Evolutionary conservation across 441 rosid genomes (phyloP).

Genomic region (Brassica balearica): DNA sequence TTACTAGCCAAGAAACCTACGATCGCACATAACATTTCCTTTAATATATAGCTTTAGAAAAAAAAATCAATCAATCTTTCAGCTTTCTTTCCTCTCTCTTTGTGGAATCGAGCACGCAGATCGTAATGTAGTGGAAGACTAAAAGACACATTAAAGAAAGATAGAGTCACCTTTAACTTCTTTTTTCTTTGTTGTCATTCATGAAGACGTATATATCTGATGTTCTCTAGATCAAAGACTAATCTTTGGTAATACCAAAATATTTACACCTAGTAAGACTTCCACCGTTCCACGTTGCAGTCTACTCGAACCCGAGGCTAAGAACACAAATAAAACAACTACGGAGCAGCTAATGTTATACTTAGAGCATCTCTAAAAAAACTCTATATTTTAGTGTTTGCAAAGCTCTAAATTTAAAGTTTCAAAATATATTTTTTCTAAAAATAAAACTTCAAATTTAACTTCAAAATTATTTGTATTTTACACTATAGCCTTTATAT

Average conservation of each 20-base stretch:
- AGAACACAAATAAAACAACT: neutral
- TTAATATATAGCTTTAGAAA: neutral
- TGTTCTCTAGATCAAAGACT: neutral
- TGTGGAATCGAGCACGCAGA: conserved; percentile 25
- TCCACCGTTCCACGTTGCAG: neutral
- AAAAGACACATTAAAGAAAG: conserved; percentile 16
- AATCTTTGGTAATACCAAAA: conserved; percentile 1
- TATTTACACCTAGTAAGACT: neutral
- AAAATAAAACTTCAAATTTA: too few relatives aligned
- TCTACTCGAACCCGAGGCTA: conserved; percentile 8
- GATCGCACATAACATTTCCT: conserved; percentile 6
- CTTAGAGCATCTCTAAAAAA: too few relatives aligned
- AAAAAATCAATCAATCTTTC: conserved; percentile 10
- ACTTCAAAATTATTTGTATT: too few relatives aligned
- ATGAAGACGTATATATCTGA: conserved; percentile 10
- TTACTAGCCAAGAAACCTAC: conserved; percentile 35
- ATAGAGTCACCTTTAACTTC: conserved; percentile 20
- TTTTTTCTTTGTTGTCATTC: conserved; percentile 17
- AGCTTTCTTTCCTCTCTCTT: conserved; percentile 2
- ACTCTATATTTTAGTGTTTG: too few relatives aligned
- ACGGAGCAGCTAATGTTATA: neutral
- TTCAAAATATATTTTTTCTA: too few relatives aligned
- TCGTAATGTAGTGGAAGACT: conserved; percentile 18
- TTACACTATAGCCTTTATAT: too few relatives aligned
- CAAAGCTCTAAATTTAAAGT: too few relatives aligned